phyloP scores from a whole-genome alignment of 257 asterid genomes.

The Fraxinus anomala region DNA sequence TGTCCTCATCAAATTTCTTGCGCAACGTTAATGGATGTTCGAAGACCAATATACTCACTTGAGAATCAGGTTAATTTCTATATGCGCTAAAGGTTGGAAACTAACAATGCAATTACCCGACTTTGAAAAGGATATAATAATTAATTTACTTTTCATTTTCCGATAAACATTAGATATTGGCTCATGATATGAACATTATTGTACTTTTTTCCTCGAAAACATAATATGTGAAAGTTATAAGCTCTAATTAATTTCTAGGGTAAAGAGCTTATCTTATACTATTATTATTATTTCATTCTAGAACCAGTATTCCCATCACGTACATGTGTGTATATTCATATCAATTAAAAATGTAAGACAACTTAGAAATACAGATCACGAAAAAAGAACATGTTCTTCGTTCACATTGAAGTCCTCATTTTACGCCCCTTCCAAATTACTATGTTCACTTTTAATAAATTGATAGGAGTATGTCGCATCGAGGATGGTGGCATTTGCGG shows the following conservation, averaged over 20 bases:
- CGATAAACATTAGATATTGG: no score
- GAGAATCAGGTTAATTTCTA: no score
- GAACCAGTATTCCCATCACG: slow-evolving; percentile 21
- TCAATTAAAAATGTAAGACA: neutral
- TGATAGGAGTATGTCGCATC: no score
- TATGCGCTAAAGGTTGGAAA: no score
- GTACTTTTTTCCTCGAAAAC: slow-evolving; percentile 13
- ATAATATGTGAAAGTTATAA: slow-evolving; percentile 18
- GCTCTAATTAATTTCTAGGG: slow-evolving; percentile 23
- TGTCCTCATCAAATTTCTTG: neutral
- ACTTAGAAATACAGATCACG: slow-evolving; percentile 4
- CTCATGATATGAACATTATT: neutral
- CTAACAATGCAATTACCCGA: no score
- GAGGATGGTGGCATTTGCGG: no score
- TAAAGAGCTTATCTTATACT: slow-evolving; percentile 12
- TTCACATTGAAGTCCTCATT: no score
- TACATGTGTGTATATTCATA: slow-evolving; percentile 5
- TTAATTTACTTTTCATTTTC: no score
- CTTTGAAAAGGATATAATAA: no score
- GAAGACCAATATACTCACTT: no score
- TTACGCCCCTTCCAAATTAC: no score
- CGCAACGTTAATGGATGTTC: neutral
- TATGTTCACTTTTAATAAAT: no score
- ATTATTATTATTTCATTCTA: neutral
- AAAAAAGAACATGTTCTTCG: neutral